A percentile compares a stretch with the other conserved stretches of the same genome.
Conservation (phyloP, 768 basidiomycete species). For the Termitomyces sp. region DNA sequence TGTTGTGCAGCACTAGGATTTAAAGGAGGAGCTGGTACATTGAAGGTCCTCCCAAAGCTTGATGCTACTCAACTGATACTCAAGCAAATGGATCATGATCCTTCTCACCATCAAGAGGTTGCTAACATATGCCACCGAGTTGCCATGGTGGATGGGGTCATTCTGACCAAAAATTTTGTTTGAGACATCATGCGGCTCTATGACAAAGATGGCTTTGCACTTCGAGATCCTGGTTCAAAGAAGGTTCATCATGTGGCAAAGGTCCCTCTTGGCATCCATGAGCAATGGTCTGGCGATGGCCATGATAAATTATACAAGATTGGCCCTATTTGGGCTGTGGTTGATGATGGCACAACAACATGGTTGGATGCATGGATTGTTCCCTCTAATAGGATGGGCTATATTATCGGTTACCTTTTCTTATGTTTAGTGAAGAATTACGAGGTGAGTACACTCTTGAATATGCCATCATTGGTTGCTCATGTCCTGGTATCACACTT, state of each 20-base stretch:
- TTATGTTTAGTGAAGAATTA: slow-evolving; percentile 18
- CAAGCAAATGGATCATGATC: neutral
- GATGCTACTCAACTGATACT: neutral
- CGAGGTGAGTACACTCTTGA: slow-evolving; percentile 15
- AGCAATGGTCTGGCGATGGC: slow-evolving; percentile 27
- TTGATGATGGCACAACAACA: slow-evolving; percentile 20
- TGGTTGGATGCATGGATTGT: slow-evolving; percentile 28
- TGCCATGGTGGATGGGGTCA: too few relatives aligned
- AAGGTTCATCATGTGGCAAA: slow-evolving; percentile 12
- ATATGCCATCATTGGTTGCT: neutral
- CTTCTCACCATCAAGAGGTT: neutral
- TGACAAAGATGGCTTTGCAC: neutral
- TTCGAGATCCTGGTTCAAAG: neutral
- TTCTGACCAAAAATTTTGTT: slow-evolving; percentile 18
- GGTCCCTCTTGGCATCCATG: slow-evolving; percentile 21
- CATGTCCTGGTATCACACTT: neutral
- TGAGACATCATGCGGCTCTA: neutral
- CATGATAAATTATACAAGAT: slow-evolving; percentile 29
- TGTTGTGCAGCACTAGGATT: neutral
- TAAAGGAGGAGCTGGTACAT: neutral
- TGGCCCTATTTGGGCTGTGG: slow-evolving; percentile 26
- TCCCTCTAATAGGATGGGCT: slow-evolving; percentile 24
- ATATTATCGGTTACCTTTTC: slow-evolving; percentile 24
- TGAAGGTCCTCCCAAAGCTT: neutral
- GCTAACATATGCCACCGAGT: neutral